A percentile compares a stretch with the other conserved stretches of the same genome.
Conservation (phyloP, 1,284 basidiomycete genomes). For the Sporisorium reilianum region DNA sequence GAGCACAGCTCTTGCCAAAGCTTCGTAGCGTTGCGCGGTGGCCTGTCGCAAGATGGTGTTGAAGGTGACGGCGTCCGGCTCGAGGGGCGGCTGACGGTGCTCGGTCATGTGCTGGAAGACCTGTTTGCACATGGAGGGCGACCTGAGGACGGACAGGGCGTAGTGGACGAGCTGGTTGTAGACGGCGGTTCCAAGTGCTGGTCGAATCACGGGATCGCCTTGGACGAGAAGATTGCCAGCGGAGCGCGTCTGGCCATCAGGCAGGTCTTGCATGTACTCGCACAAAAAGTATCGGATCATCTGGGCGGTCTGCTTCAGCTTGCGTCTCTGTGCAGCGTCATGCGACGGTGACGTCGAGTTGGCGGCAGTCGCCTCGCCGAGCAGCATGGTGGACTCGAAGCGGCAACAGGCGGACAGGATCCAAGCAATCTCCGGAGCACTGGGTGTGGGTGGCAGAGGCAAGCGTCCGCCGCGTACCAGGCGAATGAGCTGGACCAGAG, state of each 20-base stretch:
- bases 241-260: constrained; percentile 28
- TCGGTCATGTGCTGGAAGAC: constrained; percentile 48
- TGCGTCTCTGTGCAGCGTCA: constrained; percentile 11
- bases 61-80: constrained; percentile 48
- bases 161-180: constrained; percentile 55
- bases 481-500: constrained; percentile 33
- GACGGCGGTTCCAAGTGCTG: constrained; percentile 22
- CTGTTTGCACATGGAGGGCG: constrained; percentile 35
- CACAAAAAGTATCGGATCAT: constrained; percentile 30
- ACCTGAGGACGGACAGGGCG: constrained; percentile 27
- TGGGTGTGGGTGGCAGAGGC: constrained; percentile 24
- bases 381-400: constrained; percentile 27
- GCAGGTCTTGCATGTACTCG: constrained; percentile 37
- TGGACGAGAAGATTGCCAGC: constrained; percentile 8
- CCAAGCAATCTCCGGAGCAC: constrained; percentile 38
- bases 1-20: constrained; percentile 35
- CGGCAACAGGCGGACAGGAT: constrained; percentile 44
- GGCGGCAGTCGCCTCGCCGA: constrained; percentile 4
- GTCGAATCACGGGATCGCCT: constrained; percentile 21
- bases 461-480: constrained; percentile 23
- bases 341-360: not conserved
- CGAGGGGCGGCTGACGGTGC: constrained; percentile 30
- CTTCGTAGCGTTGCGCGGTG: constrained; percentile 35
- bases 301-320: constrained; percentile 18
- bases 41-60: constrained; percentile 52